These are phyloP conservation scores for Calonectria henricotiae DNA, from an alignment of 2,329 filamentous ascomycete genomes.

Conservation along the genomic window DNA sequence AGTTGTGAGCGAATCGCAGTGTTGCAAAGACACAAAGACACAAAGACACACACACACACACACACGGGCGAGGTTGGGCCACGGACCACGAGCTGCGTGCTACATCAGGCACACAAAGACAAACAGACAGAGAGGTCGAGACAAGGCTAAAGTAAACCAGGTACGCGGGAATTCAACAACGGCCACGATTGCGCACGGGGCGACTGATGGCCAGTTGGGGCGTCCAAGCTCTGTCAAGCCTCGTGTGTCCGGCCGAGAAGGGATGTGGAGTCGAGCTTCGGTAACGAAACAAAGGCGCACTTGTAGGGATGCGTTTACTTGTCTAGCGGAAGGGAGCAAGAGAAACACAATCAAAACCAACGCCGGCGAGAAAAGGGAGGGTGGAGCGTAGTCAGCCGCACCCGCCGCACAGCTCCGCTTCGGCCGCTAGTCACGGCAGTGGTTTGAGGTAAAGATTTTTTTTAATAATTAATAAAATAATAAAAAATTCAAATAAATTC, in stretches of 20 bases:
- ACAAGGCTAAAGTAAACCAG: background rate
- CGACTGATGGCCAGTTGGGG: slow-evolving; percentile 24
- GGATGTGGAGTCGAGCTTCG: slow-evolving; percentile 20
- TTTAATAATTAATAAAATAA: background rate
- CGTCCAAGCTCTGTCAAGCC: slow-evolving; percentile 19
- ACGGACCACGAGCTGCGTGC: slow-evolving; percentile 1
- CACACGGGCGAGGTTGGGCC: background rate
- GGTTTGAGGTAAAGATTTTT: slow-evolving; percentile 5
- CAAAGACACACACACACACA: background rate
- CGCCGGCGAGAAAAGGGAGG: background rate
- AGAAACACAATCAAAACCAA: slow-evolving; percentile 13
- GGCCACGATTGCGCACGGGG: slow-evolving; percentile 26
- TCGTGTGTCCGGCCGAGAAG: slow-evolving; percentile 26
- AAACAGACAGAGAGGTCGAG: background rate
- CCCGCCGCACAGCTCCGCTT: slow-evolving; percentile 28
- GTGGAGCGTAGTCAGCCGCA: slow-evolving; percentile 23
- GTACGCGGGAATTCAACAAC: slow-evolving; percentile 7
- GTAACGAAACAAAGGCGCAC: slow-evolving; percentile 23
- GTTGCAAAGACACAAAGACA: background rate
- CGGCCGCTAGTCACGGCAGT: slow-evolving; percentile 31
- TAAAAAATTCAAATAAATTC: background rate
- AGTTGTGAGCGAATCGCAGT: background rate
- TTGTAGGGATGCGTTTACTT: slow-evolving; percentile 23
- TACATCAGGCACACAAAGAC: slow-evolving; percentile 17
- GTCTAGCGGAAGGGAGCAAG: slow-evolving; percentile 11